These are phyloP conservation scores for Penstemon barbatus DNA, from an alignment of 257 asterid species.

Conservation along the genomic window DNA sequence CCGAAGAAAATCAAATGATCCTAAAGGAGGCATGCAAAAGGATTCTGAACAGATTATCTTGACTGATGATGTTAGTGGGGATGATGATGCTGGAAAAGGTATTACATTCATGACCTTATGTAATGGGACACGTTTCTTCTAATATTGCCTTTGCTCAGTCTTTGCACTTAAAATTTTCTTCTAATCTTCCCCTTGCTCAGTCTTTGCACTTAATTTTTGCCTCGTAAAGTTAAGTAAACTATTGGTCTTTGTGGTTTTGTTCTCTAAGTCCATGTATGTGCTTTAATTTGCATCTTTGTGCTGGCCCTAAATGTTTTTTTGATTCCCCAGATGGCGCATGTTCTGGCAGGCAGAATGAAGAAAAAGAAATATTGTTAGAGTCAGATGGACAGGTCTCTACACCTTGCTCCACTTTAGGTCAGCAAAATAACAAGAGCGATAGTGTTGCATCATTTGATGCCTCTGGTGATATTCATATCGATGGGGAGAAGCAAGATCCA, in stretches of 20 bases:
- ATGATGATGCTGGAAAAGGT: conserved; percentile 74
- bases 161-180: background rate
- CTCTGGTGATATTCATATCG: conserved; percentile 45
- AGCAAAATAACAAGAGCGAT: conserved; percentile 55
- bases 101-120: background rate
- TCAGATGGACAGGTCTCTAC: conserved; percentile 56
- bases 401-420: conserved; percentile 37
- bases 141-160: background rate
- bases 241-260: conserved; percentile 1
- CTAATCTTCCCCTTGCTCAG: background rate
- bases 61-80: conserved; percentile 61
- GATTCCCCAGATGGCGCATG: conserved; percentile 47
- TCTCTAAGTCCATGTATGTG: background rate
- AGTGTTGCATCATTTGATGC: conserved; percentile 43
- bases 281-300: background rate
- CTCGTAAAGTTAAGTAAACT: background rate
- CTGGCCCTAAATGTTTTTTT: conserved; percentile 24
- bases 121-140: background rate
- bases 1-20: conserved; percentile 65
- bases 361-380: conserved; percentile 51
- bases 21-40: conserved; percentile 49
- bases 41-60: conserved; percentile 44
- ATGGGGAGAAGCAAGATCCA: conserved; percentile 49
- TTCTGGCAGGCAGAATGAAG: conserved; percentile 47
- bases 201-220: background rate